Percentiles rank a stretch among this genome's conserved stretches.
Conservation (phyloP, 306 rosid species). For the Casuarina equisetifolia region DNA sequence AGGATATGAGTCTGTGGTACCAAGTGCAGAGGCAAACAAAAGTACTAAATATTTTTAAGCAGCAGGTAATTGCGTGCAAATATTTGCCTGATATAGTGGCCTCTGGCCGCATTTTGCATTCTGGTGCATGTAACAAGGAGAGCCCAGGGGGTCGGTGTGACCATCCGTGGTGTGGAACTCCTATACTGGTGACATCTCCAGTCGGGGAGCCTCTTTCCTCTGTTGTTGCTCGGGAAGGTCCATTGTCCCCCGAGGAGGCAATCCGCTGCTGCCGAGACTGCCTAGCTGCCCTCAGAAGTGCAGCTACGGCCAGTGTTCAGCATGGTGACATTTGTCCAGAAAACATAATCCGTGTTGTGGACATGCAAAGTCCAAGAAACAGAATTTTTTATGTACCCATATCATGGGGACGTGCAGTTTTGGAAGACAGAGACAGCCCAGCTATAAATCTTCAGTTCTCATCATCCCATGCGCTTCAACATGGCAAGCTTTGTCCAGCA, state of each 20-base stretch:
- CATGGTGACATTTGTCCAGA: constrained; percentile 94
- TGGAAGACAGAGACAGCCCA: constrained; percentile 91
- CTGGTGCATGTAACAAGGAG: constrained; percentile 73
- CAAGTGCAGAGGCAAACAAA: constrained; percentile 95
- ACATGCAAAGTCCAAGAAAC: constrained; percentile 41
- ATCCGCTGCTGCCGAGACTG: constrained; percentile 77
- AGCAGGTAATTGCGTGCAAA: constrained; percentile 66
- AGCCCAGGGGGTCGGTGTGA: constrained; percentile 79
- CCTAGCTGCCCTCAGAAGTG: constrained; percentile 70
- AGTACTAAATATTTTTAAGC: constrained; percentile 73
- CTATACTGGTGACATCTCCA: constrained; percentile 85
- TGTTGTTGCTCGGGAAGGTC: constrained; percentile 54
- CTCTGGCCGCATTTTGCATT: constrained; percentile 82
- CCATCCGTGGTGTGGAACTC: constrained; percentile 90
- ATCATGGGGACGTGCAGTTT: constrained; percentile 89
- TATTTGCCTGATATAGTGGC: constrained; percentile 75
- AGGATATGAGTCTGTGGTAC: constrained; percentile 98
- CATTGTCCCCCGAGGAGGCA: constrained; percentile 71
- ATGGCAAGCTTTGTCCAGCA: constrained; percentile 88
- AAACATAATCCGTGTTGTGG: constrained; percentile 60
- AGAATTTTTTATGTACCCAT: constrained; percentile 54
- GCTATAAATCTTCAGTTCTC: constrained; percentile 84
- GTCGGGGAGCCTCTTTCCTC: constrained; percentile 70
- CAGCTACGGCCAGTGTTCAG: constrained; percentile 68
- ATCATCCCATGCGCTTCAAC: constrained; percentile 89